Evolutionary conservation across 2,329 filamentous ascomycete species (phyloP).

Genomic region (Pyricularia sp.): DNA sequence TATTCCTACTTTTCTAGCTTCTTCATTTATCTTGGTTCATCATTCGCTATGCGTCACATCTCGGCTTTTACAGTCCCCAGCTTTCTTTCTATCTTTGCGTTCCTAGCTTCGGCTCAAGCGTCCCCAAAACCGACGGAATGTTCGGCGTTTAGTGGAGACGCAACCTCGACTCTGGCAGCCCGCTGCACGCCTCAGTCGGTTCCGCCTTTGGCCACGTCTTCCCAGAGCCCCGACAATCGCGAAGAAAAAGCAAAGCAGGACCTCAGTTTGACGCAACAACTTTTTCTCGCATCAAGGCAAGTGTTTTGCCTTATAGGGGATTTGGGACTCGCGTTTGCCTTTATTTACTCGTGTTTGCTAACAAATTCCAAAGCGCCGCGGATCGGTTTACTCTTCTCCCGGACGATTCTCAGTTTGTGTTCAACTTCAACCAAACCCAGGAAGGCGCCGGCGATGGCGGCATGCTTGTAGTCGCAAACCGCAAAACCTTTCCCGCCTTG

Average conservation of each 20-base stretch:
- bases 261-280: neutral
- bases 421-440: slow-evolving; percentile 32
- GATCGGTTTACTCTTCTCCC: slow-evolving; percentile 34
- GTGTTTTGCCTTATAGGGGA: neutral
- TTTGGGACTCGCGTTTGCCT: neutral
- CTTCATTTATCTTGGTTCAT: neutral
- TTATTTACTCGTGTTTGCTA: neutral
- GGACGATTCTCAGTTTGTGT: slow-evolving; percentile 35
- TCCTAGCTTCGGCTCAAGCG: neutral
- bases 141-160: neutral
- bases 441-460: slow-evolving; percentile 31
- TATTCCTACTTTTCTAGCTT: neutral
- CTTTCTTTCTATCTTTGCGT: neutral
- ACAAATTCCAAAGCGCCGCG: slow-evolving; percentile 20
- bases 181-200: neutral
- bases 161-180: neutral
- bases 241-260: neutral
- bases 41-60: neutral
- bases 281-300: neutral
- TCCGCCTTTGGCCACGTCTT: neutral
- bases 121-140: neutral
- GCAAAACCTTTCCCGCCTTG: slow-evolving; percentile 47
- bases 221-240: neutral
- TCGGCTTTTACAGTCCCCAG: neutral
- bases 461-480: slow-evolving; percentile 40